Base-by-base conservation (phyloP, 345 rosid species). In the Eucalyptus cloeziana region DNA sequence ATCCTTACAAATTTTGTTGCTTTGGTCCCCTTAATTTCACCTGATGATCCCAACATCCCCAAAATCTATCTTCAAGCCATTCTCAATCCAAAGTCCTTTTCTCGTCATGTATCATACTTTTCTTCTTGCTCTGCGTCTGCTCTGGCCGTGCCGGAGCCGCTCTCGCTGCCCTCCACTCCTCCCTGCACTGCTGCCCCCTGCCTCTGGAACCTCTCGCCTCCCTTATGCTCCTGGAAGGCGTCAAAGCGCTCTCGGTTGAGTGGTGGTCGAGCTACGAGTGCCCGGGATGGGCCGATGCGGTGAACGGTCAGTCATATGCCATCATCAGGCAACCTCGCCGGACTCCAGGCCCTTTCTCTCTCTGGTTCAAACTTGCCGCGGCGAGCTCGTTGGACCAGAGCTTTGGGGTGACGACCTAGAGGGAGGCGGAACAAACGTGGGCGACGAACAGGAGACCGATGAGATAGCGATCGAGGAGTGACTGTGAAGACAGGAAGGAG, bases 361-460 rank as follows among this genome's bases (percentile, higher is more conserved):
- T 62, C 33, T 1, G 1, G 3, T 30, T 62, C 69, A 62, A 62
- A 52, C 16, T 13, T 2, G 33, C 2, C 6, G 33, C 15, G 4
- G 9, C 2, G 13, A 62, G 16, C 17, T 62, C 17, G 17, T 14
- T 7, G 69, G 69, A 62, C 3, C 3, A 2, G 4, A 60, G 69
- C 67, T 60, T 60, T 15, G 0, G 0, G 67, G 67, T 60, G 1
- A 60, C 6, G 4, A 60, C 67, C 30, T 25, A 25, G 67, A 60
- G n/a, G 67, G 31, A 60, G n/a, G 67, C n/a, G 15, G 2, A 0
- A 2, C n/a, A 4, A 27, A 60, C 67, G 14, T 58, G 0, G n/a
- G 67, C n/a, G n/a, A 58, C 7, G n/a, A 58, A 3, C 24, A 52
- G 10, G 24, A 19, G 24, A 52, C 58, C 58, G 58, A 52, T 19